A percentile compares a stretch with the other conserved stretches of the same genome.
phyloP scores from a whole-genome alignment of 2,329 filamentous ascomycete genomes.

The Phialophora verrucosa region DNA sequence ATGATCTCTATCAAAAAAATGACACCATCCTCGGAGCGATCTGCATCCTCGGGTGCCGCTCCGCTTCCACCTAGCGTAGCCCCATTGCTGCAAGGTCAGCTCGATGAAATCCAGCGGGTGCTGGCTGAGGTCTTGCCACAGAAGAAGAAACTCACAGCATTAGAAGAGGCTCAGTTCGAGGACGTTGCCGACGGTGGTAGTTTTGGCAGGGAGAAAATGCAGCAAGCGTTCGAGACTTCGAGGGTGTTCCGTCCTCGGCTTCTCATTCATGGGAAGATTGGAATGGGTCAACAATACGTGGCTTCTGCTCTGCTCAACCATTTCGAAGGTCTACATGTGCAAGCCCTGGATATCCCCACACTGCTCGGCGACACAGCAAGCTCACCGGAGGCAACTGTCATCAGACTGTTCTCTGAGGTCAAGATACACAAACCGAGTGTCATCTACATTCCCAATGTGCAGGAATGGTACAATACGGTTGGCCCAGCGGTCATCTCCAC shows the following conservation, averaged over 20 bases:
- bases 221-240: conserved; percentile 81
- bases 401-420: conserved; percentile 88
- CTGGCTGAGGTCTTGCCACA: conserved; percentile 80
- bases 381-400: conserved; percentile 83
- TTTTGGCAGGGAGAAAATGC: conserved; percentile 80
- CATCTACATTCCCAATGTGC: conserved; percentile 89
- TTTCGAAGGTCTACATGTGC: conserved; percentile 91
- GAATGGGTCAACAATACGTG: conserved; percentile 94
- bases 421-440: conserved; percentile 94
- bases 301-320: conserved; percentile 84
- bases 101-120: conserved; percentile 70
- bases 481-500: conserved; percentile 71
- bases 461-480: conserved; percentile 81
- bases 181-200: conserved; percentile 81
- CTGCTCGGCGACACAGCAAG: conserved; percentile 81
- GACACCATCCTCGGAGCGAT: conserved; percentile 90
- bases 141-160: conserved; percentile 82
- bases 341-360: conserved; percentile 89
- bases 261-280: conserved; percentile 77
- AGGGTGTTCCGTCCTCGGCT: conserved; percentile 88
- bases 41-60: conserved; percentile 80
- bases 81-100: conserved; percentile 76
- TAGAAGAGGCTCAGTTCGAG: conserved; percentile 93
- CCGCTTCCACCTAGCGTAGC: conserved; percentile 80
- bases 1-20: conserved; percentile 97